phyloP scores from a whole-genome alignment of 2,329 filamentous ascomycete species.

The Microcyclospora tardicrescens region DNA sequence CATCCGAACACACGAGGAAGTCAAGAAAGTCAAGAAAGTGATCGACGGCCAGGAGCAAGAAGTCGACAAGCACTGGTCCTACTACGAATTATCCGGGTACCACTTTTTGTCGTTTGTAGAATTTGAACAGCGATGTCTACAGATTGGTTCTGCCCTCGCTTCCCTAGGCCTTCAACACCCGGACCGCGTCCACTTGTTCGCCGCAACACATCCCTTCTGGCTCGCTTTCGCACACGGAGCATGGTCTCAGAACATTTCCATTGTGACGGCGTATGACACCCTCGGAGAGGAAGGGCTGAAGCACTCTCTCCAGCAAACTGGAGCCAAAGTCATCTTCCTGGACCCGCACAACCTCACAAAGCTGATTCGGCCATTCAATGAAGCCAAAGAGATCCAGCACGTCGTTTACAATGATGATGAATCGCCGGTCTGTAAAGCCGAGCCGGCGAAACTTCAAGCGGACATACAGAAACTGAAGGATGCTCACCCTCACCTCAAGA shows the following conservation, averaged over 20 bases:
- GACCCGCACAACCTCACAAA: conserved; percentile 16
- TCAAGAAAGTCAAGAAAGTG: conserved; percentile 5
- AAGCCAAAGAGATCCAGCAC: conserved; percentile 43
- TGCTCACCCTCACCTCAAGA: conserved; percentile 35
- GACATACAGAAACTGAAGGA: conserved; percentile 35
- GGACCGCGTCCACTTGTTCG: conserved; percentile 6
- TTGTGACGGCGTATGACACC: conserved; percentile 22
- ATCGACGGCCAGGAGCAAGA: conserved; percentile 4
- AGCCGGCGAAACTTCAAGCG: conserved; percentile 40
- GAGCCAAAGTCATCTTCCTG: conserved; percentile 23
- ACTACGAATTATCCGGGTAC: conserved; percentile 4
- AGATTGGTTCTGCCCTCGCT: conserved; percentile 3
- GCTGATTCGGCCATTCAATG: conserved; percentile 44
- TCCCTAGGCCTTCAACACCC: conserved; percentile 4
- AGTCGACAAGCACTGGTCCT: conserved; percentile 7
- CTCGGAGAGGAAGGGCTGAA: conserved; percentile 23
- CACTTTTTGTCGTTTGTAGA: conserved; percentile 4
- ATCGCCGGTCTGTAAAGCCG: conserved; percentile 16
- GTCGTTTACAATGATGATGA: conserved; percentile 46
- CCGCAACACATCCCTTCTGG: conserved; percentile 5
- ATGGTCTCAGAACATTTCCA: conserved; percentile 4
- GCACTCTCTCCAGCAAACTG: conserved; percentile 23
- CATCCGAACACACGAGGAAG: conserved; percentile 3
- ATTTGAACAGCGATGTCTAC: conserved; percentile 2
- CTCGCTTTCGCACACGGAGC: conserved; percentile 6